Base-by-base conservation (phyloP, 2,329 filamentous ascomycete genomes). In the Alternaria solani region DNA sequence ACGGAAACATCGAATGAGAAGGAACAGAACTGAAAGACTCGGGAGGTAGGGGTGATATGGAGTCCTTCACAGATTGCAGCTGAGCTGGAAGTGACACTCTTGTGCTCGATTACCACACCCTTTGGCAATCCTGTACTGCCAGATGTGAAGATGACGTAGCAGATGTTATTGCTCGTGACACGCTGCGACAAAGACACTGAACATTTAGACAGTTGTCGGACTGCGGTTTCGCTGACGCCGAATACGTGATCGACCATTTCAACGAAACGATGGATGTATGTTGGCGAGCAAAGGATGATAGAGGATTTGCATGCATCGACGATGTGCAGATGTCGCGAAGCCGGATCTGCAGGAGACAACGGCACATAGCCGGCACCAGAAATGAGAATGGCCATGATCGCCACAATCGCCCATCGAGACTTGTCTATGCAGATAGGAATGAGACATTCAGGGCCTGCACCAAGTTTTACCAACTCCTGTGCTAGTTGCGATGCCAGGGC, bases 371-470 rank as follows among this genome's bases (percentile, higher is more conserved):
- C 76, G 20, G 70, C 75, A 18, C 76, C 76, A 9, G 76, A 68
- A 7, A 78, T 65, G n/a, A 79, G 61, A 12, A 79, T 69, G 4
- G 66, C 75, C 63, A 78, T 70, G n/a, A 78, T 74, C 2, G 73
- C 72, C 12, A 79, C 76, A 14, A 78, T 67, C 7, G 76, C 74
- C 75, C 74, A 79, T 7, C 65, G 59, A 5, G 76, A 78, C 60
- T 79, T 79, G 44, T 78, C 74, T 7, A 79, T 54, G 51, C 76
- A 79, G 25, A 76, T 69, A 3, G 75, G 69, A 6, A 79, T 67
- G n/a, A 78, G 64, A 4, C 65, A 66, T 49, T 77, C 75, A 1
- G 75, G 73, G 9, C 72, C 75, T 47, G 74, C 73, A 28, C 75
- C 75, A n/a, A 74, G 57, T 39, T 58, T 58, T 4, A 73, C 61